Evolutionary conservation across 805 yeast species (phyloP).

Genomic region (Starmerella vitae): DNA sequence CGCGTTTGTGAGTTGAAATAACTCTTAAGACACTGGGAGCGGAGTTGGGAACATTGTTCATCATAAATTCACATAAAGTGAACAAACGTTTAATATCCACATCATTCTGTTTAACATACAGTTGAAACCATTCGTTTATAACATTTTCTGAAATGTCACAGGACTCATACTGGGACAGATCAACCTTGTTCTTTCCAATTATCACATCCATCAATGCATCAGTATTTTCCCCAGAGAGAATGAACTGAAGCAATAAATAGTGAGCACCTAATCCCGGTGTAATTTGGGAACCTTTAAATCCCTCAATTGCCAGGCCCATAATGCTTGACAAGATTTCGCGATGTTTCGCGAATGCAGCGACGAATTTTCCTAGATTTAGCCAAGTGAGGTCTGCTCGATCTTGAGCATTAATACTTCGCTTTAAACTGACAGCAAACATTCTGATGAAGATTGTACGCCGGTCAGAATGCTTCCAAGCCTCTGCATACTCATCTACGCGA

Average conservation of each 20-base stretch:
- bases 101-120: no score
- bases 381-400: slow-evolving; percentile 17
- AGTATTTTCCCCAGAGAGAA: no score
- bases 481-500: not conserved
- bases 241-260: not conserved
- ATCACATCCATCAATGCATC: no score
- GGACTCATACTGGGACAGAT: no score
- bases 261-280: not conserved
- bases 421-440: slow-evolving; percentile 5
- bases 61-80: no score
- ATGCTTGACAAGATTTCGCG: not conserved
- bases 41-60: no score
- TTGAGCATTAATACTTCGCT: slow-evolving; percentile 9
- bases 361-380: slow-evolving; percentile 5
- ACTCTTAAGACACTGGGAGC: no score
- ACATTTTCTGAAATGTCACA: no score
- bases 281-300: not conserved
- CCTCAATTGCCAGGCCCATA: not conserved
- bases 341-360: not conserved
- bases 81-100: no score
- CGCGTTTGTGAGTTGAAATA: no score
- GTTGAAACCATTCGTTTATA: no score
- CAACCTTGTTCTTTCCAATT: no score
- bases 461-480: slow-evolving; percentile 6
- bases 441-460: not conserved